A percentile compares a stretch with the other conserved stretches of the same genome.
phyloP scores from a whole-genome alignment of 805 yeast species.

The Metschnikowia amazonensis region DNA sequence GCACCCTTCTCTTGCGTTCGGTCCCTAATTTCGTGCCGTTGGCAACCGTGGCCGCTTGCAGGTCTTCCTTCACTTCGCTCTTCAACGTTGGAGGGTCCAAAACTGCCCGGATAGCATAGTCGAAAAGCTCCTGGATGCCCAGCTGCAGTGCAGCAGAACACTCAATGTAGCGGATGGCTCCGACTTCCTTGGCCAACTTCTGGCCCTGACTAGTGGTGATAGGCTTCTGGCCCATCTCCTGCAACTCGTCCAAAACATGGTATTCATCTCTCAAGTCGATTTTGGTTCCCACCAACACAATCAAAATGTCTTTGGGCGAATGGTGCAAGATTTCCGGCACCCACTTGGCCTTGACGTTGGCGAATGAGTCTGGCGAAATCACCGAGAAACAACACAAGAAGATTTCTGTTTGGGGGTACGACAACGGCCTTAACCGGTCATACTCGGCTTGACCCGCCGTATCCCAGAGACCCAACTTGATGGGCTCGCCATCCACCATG shows the following conservation, averaged over 20 bases:
- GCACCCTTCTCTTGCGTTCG: constrained; percentile 26
- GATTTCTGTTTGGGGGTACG: constrained; percentile 89
- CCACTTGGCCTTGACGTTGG: constrained; percentile 72
- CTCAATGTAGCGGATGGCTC: constrained; percentile 73
- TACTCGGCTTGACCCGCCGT: constrained; percentile 95
- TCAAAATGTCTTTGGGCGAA: constrained; percentile 64
- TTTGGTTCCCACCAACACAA: constrained; percentile 84
- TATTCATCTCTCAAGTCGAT: constrained; percentile 80
- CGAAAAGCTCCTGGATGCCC: constrained; percentile 83
- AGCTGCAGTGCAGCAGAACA: constrained; percentile 88
- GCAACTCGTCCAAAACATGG: constrained; percentile 65
- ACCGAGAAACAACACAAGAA: constrained; percentile 84
- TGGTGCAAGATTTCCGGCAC: constrained; percentile 85
- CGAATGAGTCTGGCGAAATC: constrained; percentile 74
- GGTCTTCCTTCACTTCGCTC: constrained; percentile 13
- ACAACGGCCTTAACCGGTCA: constrained; percentile 82
- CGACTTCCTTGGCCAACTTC: constrained; percentile 63
- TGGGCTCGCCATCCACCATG: constrained; percentile 75
- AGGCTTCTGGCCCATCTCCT: constrained; percentile 59
- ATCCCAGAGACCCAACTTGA: constrained; percentile 89
- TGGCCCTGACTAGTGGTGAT: constrained; percentile 59
- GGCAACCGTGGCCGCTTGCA: constrained; percentile 14
- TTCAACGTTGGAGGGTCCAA: constrained; percentile 44
- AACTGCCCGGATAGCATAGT: constrained; percentile 71
- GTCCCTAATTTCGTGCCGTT: not conserved